Conservation (phyloP, 108 stramenopile species). For the Conticribra weissflogii region DNA sequence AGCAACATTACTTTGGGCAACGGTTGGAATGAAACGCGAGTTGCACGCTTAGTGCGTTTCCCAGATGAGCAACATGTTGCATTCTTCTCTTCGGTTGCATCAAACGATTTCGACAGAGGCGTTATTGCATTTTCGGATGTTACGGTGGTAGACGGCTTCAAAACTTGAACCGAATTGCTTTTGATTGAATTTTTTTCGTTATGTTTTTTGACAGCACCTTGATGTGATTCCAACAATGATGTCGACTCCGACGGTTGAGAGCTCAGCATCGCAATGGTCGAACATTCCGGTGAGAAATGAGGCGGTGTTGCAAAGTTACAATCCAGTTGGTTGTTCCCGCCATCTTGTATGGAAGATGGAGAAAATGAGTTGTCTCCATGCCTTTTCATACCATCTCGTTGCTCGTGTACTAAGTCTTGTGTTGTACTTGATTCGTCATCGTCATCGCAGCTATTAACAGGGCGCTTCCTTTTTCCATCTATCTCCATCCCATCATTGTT, state of each 20-base stretch:
- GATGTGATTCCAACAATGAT: neutral
- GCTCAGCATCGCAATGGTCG: constrained; percentile 8
- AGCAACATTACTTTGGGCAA: constrained; percentile 34
- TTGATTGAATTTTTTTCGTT: no score
- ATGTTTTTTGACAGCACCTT: no score
- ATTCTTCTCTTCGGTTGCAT: no score
- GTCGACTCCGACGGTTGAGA: neutral
- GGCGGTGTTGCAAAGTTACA: neutral
- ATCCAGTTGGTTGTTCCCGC: neutral
- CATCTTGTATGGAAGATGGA: neutral
- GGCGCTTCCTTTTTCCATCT: constrained; percentile 7
- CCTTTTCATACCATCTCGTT: neutral
- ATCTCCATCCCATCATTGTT: neutral
- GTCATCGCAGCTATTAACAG: neutral
- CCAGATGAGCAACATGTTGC: no score
- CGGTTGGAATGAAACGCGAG: constrained; percentile 36
- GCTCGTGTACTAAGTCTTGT: constrained; percentile 7
- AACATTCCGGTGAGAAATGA: constrained; percentile 2
- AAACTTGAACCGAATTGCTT: no score
- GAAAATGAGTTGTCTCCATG: neutral
- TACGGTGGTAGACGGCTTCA: no score
- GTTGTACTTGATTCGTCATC: constrained; percentile 25
- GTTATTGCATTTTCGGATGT: no score
- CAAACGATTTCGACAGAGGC: no score
- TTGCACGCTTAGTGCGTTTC: constrained; percentile 1